Percentiles rank a stretch among this genome's conserved stretches.
Evolutionary conservation across 768 basidiomycete species (phyloP).

Genomic region (Amanita polypyramis): DNA sequence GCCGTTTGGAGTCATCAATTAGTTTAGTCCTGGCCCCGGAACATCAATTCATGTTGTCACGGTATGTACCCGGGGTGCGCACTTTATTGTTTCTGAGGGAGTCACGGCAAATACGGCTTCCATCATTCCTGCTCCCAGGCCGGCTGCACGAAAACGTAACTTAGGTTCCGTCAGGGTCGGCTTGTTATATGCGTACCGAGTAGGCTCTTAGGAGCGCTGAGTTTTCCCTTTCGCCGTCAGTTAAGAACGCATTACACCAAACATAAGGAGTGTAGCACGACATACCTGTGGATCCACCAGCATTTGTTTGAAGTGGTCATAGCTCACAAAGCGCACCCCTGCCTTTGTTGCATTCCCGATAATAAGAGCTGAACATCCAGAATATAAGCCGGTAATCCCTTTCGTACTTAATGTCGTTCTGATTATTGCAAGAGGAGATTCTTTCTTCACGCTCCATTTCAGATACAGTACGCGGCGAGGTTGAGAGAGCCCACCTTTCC

Average conservation of each 20-base stretch:
- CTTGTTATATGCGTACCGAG: slow-evolving; percentile 36
- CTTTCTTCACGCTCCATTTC: slow-evolving; percentile 23
- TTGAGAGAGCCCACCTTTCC: slow-evolving; percentile 39
- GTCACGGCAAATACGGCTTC: slow-evolving; percentile 95
- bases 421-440: slow-evolving; percentile 67
- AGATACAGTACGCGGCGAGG: not conserved
- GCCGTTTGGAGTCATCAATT: slow-evolving; percentile 85
- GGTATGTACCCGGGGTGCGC: slow-evolving; percentile 15
- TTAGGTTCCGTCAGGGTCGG: not conserved
- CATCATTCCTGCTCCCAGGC: slow-evolving; percentile 80
- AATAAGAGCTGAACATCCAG: slow-evolving; percentile 82
- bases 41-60: not conserved
- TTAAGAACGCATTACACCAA: slow-evolving; percentile 2
- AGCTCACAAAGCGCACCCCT: slow-evolving; percentile 90
- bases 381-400: slow-evolving; percentile 83
- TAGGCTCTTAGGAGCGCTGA: slow-evolving; percentile 77
- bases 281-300: slow-evolving; percentile 77
- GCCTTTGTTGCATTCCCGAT: slow-evolving; percentile 91
- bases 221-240: slow-evolving; percentile 61
- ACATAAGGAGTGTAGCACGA: not conserved
- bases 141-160: slow-evolving; percentile 32
- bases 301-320: slow-evolving; percentile 82
- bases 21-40: slow-evolving; percentile 77
- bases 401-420: slow-evolving; percentile 61
- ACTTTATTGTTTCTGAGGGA: slow-evolving; percentile 99